These are phyloP conservation scores for Dalbergia oliveri DNA, from an alignment of 306 rosid genomes.

Conservation along the genomic window DNA sequence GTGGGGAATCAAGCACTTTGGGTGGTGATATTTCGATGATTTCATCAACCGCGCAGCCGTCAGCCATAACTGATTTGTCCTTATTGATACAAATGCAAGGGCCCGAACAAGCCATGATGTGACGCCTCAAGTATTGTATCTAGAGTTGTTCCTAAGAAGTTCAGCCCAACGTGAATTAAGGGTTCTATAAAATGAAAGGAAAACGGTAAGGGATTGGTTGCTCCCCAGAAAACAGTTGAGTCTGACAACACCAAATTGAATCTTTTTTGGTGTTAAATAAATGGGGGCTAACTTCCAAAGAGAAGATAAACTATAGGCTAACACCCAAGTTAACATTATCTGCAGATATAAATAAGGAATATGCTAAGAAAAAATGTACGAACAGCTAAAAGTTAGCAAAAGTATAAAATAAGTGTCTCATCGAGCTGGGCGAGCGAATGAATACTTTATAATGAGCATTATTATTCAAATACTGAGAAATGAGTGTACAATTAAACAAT, in stretches of 20 bases:
- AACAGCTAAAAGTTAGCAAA: background rate
- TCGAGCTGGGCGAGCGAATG: too few species aligned
- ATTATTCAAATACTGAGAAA: too few species aligned
- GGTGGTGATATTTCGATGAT: slow-evolving; percentile 45
- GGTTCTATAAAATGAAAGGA: slow-evolving; percentile 1
- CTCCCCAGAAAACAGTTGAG: background rate
- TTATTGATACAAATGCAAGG: slow-evolving; percentile 11
- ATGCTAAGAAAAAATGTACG: background rate
- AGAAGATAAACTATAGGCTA: too few species aligned
- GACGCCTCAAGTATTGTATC: background rate
- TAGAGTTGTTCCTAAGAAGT: slow-evolving; percentile 28
- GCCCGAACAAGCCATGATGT: background rate
- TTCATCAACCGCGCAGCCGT: slow-evolving; percentile 22
- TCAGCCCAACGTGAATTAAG: slow-evolving; percentile 25
- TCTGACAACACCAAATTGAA: background rate
- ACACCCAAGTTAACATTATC: background rate
- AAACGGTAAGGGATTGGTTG: background rate
- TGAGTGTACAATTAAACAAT: too few species aligned
- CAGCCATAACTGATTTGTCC: slow-evolving; percentile 26
- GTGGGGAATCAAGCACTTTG: slow-evolving; percentile 28
- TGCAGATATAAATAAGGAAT: background rate
- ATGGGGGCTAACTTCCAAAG: background rate
- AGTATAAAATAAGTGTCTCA: background rate
- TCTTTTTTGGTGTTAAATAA: background rate
- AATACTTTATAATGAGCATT: too few species aligned